Percentiles rank a stretch among this genome's conserved stretches.
phyloP scores from a whole-genome alignment of 1,139 yeast genomes.

The Eremothecium gossypii region DNA sequence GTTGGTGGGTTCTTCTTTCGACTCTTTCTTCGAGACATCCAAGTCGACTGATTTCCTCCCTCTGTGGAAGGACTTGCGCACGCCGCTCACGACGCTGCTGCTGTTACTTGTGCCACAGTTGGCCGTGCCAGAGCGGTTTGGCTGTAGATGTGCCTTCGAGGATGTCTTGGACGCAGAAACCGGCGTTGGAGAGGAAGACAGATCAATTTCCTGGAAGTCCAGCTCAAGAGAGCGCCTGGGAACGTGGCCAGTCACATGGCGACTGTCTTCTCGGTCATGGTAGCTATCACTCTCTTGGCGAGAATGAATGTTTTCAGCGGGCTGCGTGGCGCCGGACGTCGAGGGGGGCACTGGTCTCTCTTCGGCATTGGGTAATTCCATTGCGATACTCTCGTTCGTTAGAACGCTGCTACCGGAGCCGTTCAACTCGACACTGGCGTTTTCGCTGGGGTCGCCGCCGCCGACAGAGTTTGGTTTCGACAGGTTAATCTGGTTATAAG shows the following conservation, averaged over 20 bases:
- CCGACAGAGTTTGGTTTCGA: constrained; percentile 8
- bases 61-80: constrained; percentile 18
- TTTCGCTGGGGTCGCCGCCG: constrained; percentile 9
- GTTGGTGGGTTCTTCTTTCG: constrained; percentile 6
- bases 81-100: constrained; percentile 10
- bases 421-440: constrained; percentile 8
- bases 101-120: neutral
- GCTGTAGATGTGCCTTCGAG: constrained; percentile 13
- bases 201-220: constrained; percentile 23
- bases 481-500: constrained; percentile 19
- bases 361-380: constrained; percentile 18
- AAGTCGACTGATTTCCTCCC: constrained; percentile 25
- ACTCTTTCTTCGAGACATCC: constrained; percentile 21
- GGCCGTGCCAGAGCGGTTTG: constrained; percentile 4
- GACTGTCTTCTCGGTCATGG: constrained; percentile 4
- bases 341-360: constrained; percentile 4
- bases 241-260: constrained; percentile 2
- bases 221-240: constrained; percentile 20
- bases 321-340: neutral
- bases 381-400: constrained; percentile 26
- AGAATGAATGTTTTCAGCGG: neutral
- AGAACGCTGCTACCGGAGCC: constrained; percentile 12
- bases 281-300: neutral
- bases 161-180: constrained; percentile 11
- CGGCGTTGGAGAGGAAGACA: constrained; percentile 17